These are phyloP conservation scores for Ophiocordyceps camponoti-leonardi DNA, from an alignment of 2,329 filamentous ascomycete species.

Conservation along the genomic window DNA sequence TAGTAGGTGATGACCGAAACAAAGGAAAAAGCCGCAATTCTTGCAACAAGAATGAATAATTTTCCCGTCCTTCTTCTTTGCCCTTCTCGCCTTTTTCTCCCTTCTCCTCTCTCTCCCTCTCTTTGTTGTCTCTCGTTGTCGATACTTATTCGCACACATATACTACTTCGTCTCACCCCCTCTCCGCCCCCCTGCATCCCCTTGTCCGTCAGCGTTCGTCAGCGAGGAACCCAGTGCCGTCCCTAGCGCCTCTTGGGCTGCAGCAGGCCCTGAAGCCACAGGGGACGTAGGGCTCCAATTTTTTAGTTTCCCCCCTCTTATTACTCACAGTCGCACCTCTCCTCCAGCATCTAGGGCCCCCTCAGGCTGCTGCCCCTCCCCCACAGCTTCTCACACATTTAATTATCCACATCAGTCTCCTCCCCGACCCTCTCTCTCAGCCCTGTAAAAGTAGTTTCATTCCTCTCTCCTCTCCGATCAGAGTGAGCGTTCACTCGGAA, in stretches of 20 bases:
- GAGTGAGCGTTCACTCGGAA: neutral
- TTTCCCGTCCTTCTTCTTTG: neutral
- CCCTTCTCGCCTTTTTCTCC: neutral
- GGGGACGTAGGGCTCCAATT: neutral
- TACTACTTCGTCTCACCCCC: neutral
- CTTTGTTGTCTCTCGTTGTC: neutral
- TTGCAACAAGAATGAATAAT: too few relatives aligned
- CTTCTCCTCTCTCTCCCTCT: neutral
- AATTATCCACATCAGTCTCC: neutral
- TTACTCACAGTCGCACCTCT: too few relatives aligned
- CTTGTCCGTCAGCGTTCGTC: too few relatives aligned
- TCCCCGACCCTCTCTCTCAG: neutral
- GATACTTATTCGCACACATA: too few relatives aligned
- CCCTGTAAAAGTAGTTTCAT: neutral
- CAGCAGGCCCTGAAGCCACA: too few relatives aligned
- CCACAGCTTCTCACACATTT: neutral
- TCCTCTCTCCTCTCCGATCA: neutral
- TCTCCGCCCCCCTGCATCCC: neutral
- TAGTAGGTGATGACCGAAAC: too few relatives aligned
- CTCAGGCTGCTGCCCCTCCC: conserved; percentile 1
- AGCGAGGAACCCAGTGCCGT: too few relatives aligned
- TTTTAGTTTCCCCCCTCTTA: neutral
- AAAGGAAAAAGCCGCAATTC: too few relatives aligned
- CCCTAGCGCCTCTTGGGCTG: too few relatives aligned
- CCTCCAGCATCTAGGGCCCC: too few relatives aligned